Base-by-base conservation (phyloP, 306 rosid genomes). In the Myrica gale region DNA sequence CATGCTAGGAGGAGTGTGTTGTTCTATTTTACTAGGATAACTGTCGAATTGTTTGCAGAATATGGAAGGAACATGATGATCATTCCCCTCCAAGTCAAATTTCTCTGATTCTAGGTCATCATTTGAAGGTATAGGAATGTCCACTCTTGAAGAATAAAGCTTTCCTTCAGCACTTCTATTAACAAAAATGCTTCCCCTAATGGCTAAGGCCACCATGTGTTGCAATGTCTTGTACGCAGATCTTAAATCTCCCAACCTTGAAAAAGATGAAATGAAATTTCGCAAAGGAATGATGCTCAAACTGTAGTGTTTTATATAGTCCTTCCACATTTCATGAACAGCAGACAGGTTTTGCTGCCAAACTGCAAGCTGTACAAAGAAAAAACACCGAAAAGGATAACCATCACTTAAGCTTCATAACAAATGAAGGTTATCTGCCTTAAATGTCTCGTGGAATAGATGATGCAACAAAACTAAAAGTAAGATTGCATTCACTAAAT, bases 281-380 rank as follows among this genome's bases (percentile, higher is more conserved):
- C 75, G 80, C 71, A 88, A 78, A 87, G 88, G 20, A 60, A 83
- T 48, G 67, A 79, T 77, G 84, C 84, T 84, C 76, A 75, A 23
- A 78, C 85, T 83, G 82, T 92, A 85, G 70, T 81, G 69, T 77
- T 83, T 85, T 79, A 76, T 75, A 78, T 84, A 90, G 60, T 93
- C 94, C 79, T 74, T 61, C 96, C 98, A 93, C 50, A 93, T 84
- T 56, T 82, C 85, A 81, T 83, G 91, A 70, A 77, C 96, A 19
- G 90, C 85, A 78, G 90, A 76, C 84, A 87, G 79, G 85, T 87
- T 87, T 82, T 88, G 76, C 86, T 82, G 91, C 83, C 81, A 74
- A 86, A 93, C 98, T 83, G 96, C 96, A 88, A 93, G 82, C 98
- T 93, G 89, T 80, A 69, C 79, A 80, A 77, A 80, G 52, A 83